phyloP scores from a whole-genome alignment of 331 rosid species.

The Malus hybrid region DNA sequence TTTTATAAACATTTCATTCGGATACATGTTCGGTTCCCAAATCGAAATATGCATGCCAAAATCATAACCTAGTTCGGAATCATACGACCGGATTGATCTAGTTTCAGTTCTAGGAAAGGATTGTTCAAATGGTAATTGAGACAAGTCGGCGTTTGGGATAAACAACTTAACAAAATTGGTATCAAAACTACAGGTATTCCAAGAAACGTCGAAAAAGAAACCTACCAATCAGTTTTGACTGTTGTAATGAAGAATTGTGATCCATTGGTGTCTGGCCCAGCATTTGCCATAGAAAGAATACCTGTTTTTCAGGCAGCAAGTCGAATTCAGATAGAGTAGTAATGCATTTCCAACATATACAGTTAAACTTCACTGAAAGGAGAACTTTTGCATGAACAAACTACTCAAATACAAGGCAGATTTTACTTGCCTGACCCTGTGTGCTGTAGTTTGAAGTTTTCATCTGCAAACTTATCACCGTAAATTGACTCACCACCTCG shows the following conservation, averaged over 20 bases:
- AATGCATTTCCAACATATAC: not conserved
- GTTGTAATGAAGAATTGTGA: conserved; percentile 91
- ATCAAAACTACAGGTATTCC: not conserved
- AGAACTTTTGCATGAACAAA: not conserved
- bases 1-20: not conserved
- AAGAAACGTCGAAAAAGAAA: not conserved
- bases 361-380: not conserved
- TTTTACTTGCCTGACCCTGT: conserved; percentile 63
- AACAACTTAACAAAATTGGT: not conserved
- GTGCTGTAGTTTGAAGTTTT: conserved; percentile 82
- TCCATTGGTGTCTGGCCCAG: conserved; percentile 86
- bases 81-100: not conserved
- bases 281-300: conserved; percentile 79
- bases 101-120: not conserved
- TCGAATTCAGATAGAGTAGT: not conserved
- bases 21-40: too few species aligned
- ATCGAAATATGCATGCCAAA: not conserved
- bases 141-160: too few species aligned
- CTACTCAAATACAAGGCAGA: not conserved
- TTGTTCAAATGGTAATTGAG: not conserved
- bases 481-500: conserved; percentile 91
- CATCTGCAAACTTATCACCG: conserved; percentile 74
- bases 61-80: not conserved
- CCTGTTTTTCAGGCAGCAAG: conserved; percentile 26
- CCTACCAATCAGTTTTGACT: conserved; percentile 70